Evolutionary conservation across 1,284 basidiomycete genomes (phyloP).

Genomic region (Macrocystidia cucumis): DNA sequence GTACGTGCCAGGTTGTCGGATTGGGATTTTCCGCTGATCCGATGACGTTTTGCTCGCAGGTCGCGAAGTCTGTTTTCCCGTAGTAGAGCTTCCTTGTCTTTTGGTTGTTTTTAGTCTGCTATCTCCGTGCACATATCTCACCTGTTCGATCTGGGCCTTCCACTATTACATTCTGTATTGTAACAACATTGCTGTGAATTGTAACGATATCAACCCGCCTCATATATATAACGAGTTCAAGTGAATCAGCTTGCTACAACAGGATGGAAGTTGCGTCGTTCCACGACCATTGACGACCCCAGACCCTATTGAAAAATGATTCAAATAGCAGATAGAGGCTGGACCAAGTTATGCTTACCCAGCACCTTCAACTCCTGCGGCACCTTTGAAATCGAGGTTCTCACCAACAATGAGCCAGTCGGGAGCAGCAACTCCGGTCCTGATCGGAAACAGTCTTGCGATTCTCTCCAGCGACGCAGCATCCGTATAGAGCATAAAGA

Average conservation of each 20-base stretch:
- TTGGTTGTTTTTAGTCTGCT: slow-evolving; percentile 46
- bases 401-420: slow-evolving; percentile 66
- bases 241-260: too few species aligned
- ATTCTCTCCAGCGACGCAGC: slow-evolving; percentile 53
- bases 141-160: slow-evolving; percentile 30
- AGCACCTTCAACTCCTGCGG: slow-evolving; percentile 66
- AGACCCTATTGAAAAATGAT: too few species aligned
- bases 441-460: slow-evolving; percentile 67
- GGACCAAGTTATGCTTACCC: too few species aligned
- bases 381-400: slow-evolving; percentile 45
- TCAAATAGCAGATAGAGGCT: too few species aligned
- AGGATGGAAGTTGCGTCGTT: too few species aligned
- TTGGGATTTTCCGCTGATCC: slow-evolving; percentile 7
- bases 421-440: slow-evolving; percentile 68
- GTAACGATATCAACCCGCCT: too few species aligned
- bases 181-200: slow-evolving; percentile 68
- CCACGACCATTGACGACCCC: too few species aligned
- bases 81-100: slow-evolving; percentile 58
- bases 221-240: too few species aligned
- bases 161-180: slow-evolving; percentile 65
- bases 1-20: slow-evolving; percentile 35
- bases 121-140: slow-evolving; percentile 35
- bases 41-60: slow-evolving; percentile 29
- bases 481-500: slow-evolving; percentile 58
- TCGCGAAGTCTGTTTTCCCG: slow-evolving; percentile 67